Evolutionary conservation across 495 filamentous ascomycete species (phyloP).

Genomic region (Recurvomyces mirabilis): DNA sequence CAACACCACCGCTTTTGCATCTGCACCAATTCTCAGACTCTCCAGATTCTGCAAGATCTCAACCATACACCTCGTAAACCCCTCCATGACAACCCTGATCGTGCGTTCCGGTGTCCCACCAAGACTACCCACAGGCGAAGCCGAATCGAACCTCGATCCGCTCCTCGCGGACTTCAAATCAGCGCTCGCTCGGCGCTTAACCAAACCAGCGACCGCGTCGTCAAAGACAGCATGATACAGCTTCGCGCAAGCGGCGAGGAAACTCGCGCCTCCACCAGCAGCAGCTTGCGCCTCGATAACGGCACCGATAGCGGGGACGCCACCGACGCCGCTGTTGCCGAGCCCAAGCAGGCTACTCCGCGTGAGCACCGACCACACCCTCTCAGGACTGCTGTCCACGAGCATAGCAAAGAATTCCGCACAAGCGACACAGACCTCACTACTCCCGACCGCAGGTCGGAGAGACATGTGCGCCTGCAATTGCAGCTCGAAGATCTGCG

Average conservation of each 20-base stretch:
- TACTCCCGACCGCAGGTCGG: slow-evolving; percentile 38
- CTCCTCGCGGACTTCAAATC: slow-evolving; percentile 28
- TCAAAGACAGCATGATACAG: slow-evolving; percentile 67
- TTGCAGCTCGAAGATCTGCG: slow-evolving; percentile 71
- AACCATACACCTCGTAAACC: slow-evolving; percentile 58
- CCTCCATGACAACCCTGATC: slow-evolving; percentile 58
- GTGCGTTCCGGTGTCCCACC: slow-evolving; percentile 61
- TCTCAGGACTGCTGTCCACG: slow-evolving; percentile 1
- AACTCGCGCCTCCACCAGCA: slow-evolving; percentile 59
- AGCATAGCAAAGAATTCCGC: slow-evolving; percentile 66
- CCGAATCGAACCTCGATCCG: slow-evolving; percentile 30
- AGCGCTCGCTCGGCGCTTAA: slow-evolving; percentile 52
- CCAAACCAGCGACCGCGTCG: slow-evolving; percentile 58
- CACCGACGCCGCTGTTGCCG: too few relatives aligned
- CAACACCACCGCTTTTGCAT: slow-evolving; percentile 53
- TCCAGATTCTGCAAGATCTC: slow-evolving; percentile 73
- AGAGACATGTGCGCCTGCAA: slow-evolving; percentile 50
- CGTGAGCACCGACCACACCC: slow-evolving; percentile 3
- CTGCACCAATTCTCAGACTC: slow-evolving; percentile 68
- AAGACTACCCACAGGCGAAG: background rate
- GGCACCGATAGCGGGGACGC: slow-evolving; percentile 56
- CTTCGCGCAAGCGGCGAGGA: slow-evolving; percentile 58
- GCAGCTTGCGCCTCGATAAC: slow-evolving; percentile 69
- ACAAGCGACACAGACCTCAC: slow-evolving; percentile 59
- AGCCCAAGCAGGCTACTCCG: slow-evolving; percentile 6